phyloP scores from a whole-genome alignment of 805 yeast species.

The Millerozyma miso region DNA sequence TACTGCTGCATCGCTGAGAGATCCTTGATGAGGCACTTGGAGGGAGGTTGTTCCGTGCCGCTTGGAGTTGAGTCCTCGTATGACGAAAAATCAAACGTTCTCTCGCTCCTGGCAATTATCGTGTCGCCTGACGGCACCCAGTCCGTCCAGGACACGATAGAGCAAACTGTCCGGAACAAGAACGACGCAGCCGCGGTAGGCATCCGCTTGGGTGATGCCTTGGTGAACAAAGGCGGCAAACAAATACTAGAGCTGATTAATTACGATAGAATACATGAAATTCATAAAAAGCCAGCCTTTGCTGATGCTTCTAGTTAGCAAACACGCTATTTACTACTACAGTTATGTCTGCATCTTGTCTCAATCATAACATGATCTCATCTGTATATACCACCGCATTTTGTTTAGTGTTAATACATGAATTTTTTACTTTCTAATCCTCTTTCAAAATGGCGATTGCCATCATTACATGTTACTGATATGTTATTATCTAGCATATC shows the following conservation, averaged over 20 bases:
- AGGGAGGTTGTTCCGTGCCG: constrained; percentile 98
- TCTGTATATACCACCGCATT: neutral
- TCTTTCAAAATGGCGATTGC: too few relatives aligned
- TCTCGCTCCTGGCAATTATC: constrained; percentile 66
- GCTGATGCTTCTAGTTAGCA: constrained; percentile 1
- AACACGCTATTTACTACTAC: neutral
- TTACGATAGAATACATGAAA: constrained; percentile 54
- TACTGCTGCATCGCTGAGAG: constrained; percentile 85
- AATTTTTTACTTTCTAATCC: too few relatives aligned
- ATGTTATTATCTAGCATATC: too few relatives aligned
- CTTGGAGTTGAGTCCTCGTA: constrained; percentile 79
- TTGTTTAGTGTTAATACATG: neutral
- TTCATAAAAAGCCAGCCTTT: constrained; percentile 16
- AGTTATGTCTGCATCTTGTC: neutral
- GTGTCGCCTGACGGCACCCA: constrained; percentile 80
- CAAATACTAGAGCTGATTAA: constrained; percentile 76
- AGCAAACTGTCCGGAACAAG: constrained; percentile 34
- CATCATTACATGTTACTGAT: too few relatives aligned
- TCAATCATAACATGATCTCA: neutral
- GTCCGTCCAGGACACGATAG: constrained; percentile 55
- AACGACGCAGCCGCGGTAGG: constrained; percentile 74
- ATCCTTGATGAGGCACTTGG: constrained; percentile 77
- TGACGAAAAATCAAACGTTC: constrained; percentile 35
- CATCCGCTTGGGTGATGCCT: constrained; percentile 55
- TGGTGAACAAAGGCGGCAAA: constrained; percentile 78